Evolutionary conservation across 1,284 basidiomycete genomes (phyloP).

Genomic region (Leccinum colubrinum): DNA sequence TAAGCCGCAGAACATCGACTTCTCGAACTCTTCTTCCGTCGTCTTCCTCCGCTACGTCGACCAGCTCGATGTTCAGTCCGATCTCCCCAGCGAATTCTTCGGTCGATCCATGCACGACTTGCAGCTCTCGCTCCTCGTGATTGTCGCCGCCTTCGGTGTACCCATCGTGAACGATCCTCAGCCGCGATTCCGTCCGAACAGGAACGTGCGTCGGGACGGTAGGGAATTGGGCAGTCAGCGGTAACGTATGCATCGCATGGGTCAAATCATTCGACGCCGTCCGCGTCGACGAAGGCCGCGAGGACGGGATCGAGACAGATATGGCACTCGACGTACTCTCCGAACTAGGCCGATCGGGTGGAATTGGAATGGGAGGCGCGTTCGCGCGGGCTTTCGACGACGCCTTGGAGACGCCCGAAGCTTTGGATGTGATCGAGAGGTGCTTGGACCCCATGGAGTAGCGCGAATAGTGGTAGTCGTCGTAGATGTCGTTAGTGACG

Average conservation of each 20-base stretch:
- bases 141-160: slow-evolving; percentile 15
- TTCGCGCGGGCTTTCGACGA: slow-evolving; percentile 24
- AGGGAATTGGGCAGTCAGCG: slow-evolving; percentile 31
- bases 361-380: slow-evolving; percentile 26
- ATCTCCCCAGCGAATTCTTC: slow-evolving; percentile 7
- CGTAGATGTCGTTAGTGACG: slow-evolving; percentile 62
- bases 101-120: slow-evolving; percentile 19
- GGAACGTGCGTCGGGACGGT: slow-evolving; percentile 31
- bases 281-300: slow-evolving; percentile 21
- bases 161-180: slow-evolving; percentile 30
- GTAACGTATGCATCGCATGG: slow-evolving; percentile 16
- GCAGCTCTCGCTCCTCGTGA: slow-evolving; percentile 18
- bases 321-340: slow-evolving; percentile 24
- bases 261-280: slow-evolving; percentile 27
- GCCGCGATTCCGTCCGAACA: slow-evolving; percentile 31
- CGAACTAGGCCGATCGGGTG: slow-evolving; percentile 25
- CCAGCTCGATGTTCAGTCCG: slow-evolving; percentile 15
- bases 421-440: slow-evolving; percentile 21
- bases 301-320: slow-evolving; percentile 13
- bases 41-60: slow-evolving; percentile 21
- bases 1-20: too few relatives aligned
- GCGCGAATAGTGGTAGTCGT: slow-evolving; percentile 71
- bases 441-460: slow-evolving; percentile 49
- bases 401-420: slow-evolving; percentile 25
- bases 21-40: neutral